Conservation (phyloP, 257 asterid species). For the Penstemon newberryi region DNA sequence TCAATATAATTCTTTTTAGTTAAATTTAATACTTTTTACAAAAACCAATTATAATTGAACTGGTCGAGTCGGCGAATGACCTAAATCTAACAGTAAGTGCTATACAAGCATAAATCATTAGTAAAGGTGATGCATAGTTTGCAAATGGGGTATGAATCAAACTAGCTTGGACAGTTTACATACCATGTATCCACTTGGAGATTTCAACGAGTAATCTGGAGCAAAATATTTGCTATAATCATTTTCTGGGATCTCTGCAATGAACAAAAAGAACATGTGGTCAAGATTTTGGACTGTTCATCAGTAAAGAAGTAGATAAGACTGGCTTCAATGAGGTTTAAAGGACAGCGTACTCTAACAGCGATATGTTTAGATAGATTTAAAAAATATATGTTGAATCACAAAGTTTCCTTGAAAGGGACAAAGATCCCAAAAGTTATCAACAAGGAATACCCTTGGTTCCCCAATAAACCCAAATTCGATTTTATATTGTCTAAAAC, state of each 20-base stretch:
- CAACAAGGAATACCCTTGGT: too few species aligned
- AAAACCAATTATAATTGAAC: not conserved
- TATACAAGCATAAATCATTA: conserved; percentile 21
- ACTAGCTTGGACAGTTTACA: conserved; percentile 29
- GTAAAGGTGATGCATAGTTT: conserved; percentile 23
- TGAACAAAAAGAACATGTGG: conserved; percentile 14
- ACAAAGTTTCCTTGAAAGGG: too few species aligned
- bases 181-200: conserved; percentile 77
- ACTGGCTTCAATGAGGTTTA: too few species aligned
- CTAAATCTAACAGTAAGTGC: not conserved
- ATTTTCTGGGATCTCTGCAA: conserved; percentile 93
- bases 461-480: too few species aligned
- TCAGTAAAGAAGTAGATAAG: too few species aligned
- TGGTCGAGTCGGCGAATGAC: conserved; percentile 20
- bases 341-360: not conserved
- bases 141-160: conserved; percentile 21
- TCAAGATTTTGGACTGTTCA: not conserved
- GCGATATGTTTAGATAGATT: not conserved
- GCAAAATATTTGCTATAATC: conserved; percentile 86
- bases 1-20: conserved; percentile 5
- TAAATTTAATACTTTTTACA: not conserved
- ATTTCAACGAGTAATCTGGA: conserved; percentile 81
- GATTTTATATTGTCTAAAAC: too few species aligned
- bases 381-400: too few species aligned
- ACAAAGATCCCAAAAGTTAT: too few species aligned